Evolutionary conservation across 495 filamentous ascomycete genomes (phyloP).

Genomic region (Glonium stellatum): DNA sequence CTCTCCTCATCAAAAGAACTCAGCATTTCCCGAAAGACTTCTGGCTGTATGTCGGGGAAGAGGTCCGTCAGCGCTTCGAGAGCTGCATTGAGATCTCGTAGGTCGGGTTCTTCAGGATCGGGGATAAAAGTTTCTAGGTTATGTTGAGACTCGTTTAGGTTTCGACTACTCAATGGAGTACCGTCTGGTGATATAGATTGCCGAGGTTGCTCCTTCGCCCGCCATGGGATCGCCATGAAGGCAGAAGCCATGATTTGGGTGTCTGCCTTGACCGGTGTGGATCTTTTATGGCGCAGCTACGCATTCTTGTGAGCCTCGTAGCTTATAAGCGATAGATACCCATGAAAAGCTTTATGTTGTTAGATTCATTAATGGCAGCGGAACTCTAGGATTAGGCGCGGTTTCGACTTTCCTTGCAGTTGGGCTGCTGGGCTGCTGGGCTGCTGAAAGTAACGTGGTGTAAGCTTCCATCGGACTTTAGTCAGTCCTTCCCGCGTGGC

Average conservation of each 20-base stretch:
- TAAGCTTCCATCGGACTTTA: no score
- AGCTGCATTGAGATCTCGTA: slow-evolving; percentile 66
- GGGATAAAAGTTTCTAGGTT: no score
- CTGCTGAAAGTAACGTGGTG: no score
- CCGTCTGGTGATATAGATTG: background rate
- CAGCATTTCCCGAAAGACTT: slow-evolving; percentile 91
- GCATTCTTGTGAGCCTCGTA: background rate
- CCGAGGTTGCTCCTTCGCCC: slow-evolving; percentile 3
- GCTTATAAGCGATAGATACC: background rate
- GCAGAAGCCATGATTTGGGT: slow-evolving; percentile 19
- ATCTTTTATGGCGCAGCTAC: background rate
- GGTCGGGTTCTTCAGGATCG: slow-evolving; percentile 44
- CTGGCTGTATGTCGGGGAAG: slow-evolving; percentile 81
- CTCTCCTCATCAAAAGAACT: slow-evolving; percentile 74
- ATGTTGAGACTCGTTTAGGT: no score
- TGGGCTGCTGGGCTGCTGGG: no score
- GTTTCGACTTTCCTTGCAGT: no score
- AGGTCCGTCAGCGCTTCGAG: slow-evolving; percentile 64
- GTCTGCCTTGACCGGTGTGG: slow-evolving; percentile 2
- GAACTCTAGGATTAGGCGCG: no score
- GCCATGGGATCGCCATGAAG: slow-evolving; percentile 19
- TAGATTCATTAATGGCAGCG: no score
- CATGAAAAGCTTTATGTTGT: background rate
- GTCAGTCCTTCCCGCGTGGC: no score
- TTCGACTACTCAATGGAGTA: background rate